A percentile compares a stretch with the other conserved stretches of the same genome.
Conservation (phyloP, 176 grass and related monocot species). For the Zizania latifolia region DNA sequence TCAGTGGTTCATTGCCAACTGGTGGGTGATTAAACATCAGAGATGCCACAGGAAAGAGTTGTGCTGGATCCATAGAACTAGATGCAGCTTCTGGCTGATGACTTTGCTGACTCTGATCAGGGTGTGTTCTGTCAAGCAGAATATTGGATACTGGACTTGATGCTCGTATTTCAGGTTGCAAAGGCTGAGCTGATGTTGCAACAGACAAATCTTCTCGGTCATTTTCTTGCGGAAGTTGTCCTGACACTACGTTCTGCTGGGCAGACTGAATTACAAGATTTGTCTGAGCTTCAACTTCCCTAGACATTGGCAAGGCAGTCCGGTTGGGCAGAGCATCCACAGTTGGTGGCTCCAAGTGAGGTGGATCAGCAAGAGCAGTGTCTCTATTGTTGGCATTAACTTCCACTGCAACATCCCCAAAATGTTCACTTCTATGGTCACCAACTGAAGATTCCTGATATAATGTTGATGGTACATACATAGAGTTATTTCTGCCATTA, state of each 20-base stretch:
- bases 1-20: slow-evolving; percentile 52
- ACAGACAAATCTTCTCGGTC: slow-evolving; percentile 8
- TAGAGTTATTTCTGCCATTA: slow-evolving; percentile 15
- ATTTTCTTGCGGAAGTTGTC: slow-evolving; percentile 8
- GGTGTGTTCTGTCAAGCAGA: slow-evolving; percentile 23
- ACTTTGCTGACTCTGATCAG: slow-evolving; percentile 19
- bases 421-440: not conserved
- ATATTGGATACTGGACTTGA: slow-evolving; percentile 14
- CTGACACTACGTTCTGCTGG: slow-evolving; percentile 26
- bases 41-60: slow-evolving; percentile 48
- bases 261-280: slow-evolving; percentile 4
- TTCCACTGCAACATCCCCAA: slow-evolving; percentile 34
- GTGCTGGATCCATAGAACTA: slow-evolving; percentile 7
- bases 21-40: slow-evolving; percentile 47
- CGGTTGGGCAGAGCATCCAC: not conserved
- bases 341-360: not conserved
- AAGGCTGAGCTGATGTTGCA: slow-evolving; percentile 10
- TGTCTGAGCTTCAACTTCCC: slow-evolving; percentile 15
- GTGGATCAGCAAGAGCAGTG: not conserved
- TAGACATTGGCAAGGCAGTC: slow-evolving; percentile 7
- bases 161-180: slow-evolving; percentile 30
- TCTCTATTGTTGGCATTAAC: not conserved
- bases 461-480: not conserved
- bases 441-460: slow-evolving; percentile 34
- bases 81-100: slow-evolving; percentile 15